Base-by-base conservation (phyloP, 2,329 filamentous ascomycete genomes). In the Botryotinia globosa region DNA sequence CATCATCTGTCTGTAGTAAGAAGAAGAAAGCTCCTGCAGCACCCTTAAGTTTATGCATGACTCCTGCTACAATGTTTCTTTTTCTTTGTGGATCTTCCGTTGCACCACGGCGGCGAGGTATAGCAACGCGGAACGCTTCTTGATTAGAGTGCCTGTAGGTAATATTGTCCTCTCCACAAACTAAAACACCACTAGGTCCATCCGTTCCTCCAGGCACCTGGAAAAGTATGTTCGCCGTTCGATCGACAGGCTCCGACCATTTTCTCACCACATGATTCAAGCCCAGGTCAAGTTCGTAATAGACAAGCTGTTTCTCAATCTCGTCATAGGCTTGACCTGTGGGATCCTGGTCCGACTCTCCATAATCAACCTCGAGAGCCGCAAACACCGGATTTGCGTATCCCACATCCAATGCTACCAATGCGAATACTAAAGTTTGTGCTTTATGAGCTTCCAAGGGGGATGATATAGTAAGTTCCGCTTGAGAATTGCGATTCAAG, bases 301-400 rank as follows among this genome's bases (percentile, higher is more conserved):
- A 99, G 0, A 98, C 95, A 42, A 99, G 85, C 77, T 93, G 90
- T 74, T 97, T 98, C 81, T 98, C 94, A 64, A 93, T 85, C 77
- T 97, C 92, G 73, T 92, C 87, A 77, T 91, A 90, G 1, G 94
- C 94, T 80, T 92, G 88, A 25, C 94, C 95, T 0, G 92, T 93
- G 0, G 94, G 90, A 81, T 99, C 97, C 82, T 96, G 92, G 80
- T 99, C 97, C 5, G 91, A 90, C 79, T 97, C 94, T 2, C 91
- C 90, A 81, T 97, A 98, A 80, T 99, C 94, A 37, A 97, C 89
- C 82, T 99, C 97, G 12, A 99, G 87, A 0, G 94, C 92, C 16
- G 96, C 97, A 80, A 99, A 99, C 61, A 98, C 92, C 4, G 96
- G 96, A 81, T 99, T 98, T 74, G 97, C 93, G 81, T 98, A 99